phyloP scores from a whole-genome alignment of 1,139 yeast species.

The Pichia sp. region DNA sequence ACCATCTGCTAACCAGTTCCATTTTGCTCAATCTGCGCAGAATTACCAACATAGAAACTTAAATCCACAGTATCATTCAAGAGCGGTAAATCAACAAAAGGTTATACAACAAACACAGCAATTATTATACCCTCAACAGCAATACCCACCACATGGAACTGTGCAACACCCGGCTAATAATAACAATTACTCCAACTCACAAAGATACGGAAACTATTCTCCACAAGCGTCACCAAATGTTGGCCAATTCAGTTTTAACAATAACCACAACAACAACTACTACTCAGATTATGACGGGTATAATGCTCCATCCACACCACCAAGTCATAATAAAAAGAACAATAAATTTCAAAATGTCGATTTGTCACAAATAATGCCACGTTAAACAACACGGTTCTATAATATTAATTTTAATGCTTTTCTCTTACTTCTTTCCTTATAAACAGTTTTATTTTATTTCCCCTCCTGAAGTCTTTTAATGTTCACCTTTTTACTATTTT shows the following conservation, averaged over 20 bases:
- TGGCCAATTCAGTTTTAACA: background rate
- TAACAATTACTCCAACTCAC: background rate
- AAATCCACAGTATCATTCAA: background rate
- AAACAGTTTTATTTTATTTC: no score
- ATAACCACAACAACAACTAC: background rate
- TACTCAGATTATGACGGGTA: background rate
- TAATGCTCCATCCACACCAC: slow-evolving; percentile 1
- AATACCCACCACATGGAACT: background rate
- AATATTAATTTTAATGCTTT: background rate
- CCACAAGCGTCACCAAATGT: slow-evolving; percentile 7
- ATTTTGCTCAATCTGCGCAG: slow-evolving; percentile 1
- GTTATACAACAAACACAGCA: slow-evolving; percentile 1
- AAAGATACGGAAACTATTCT: slow-evolving; percentile 1
- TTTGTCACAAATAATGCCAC: slow-evolving; percentile 14
- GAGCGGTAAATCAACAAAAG: background rate
- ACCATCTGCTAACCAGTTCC: background rate
- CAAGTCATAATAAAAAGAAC: slow-evolving; percentile 6
- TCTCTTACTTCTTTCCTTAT: background rate
- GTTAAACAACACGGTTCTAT: slow-evolving; percentile 9
- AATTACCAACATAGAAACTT: slow-evolving; percentile 1
- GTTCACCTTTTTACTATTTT: background rate
- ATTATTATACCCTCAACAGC: slow-evolving; percentile 1
- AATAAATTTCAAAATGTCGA: slow-evolving; percentile 11
- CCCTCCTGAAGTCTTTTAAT: no score
- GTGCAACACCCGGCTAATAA: background rate